phyloP scores from a whole-genome alignment of 2,329 filamentous ascomycete genomes.

The Aspergillus latus region DNA sequence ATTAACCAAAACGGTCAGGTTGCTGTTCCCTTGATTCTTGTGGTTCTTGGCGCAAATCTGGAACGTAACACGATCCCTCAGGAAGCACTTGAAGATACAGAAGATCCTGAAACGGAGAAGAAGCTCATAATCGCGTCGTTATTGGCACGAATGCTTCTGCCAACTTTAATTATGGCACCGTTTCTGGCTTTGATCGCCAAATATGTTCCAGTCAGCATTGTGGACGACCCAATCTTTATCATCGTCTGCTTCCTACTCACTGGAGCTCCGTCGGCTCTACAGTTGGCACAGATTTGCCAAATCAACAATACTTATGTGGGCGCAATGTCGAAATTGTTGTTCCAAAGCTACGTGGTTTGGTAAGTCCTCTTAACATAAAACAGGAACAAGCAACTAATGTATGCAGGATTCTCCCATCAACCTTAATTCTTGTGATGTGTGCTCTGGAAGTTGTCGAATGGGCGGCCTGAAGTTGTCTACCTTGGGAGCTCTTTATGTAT shows the following conservation, averaged over 20 bases:
- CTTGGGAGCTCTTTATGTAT: slow-evolving; percentile 1
- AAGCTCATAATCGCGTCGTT: slow-evolving; percentile 84
- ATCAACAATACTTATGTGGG: slow-evolving; percentile 95
- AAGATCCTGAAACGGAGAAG: slow-evolving; percentile 67
- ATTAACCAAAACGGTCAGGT: slow-evolving; percentile 83
- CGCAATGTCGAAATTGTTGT: slow-evolving; percentile 87
- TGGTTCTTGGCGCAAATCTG: slow-evolving; percentile 91
- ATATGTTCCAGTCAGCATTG: slow-evolving; percentile 85
- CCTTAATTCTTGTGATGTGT: slow-evolving; percentile 83
- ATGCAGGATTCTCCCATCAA: slow-evolving; percentile 84
- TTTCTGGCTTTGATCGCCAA: slow-evolving; percentile 84
- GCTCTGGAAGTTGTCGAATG: slow-evolving; percentile 92
- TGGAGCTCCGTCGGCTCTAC: slow-evolving; percentile 87
- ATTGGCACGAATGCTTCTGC: slow-evolving; percentile 86
- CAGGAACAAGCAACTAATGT: slow-evolving; percentile 20
- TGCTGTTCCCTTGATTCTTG: slow-evolving; percentile 90
- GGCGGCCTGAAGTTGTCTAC: slow-evolving; percentile 51
- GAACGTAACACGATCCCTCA: slow-evolving; percentile 83
- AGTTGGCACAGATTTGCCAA: slow-evolving; percentile 97
- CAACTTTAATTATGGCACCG: slow-evolving; percentile 88
- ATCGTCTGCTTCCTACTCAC: slow-evolving; percentile 96
- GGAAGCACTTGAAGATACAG: slow-evolving; percentile 63
- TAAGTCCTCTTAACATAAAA: slow-evolving; percentile 47
- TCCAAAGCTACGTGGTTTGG: slow-evolving; percentile 97
- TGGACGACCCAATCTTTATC: slow-evolving; percentile 97